phyloP scores from a whole-genome alignment of 305 asterid species.

The Fraxinus ornus region DNA sequence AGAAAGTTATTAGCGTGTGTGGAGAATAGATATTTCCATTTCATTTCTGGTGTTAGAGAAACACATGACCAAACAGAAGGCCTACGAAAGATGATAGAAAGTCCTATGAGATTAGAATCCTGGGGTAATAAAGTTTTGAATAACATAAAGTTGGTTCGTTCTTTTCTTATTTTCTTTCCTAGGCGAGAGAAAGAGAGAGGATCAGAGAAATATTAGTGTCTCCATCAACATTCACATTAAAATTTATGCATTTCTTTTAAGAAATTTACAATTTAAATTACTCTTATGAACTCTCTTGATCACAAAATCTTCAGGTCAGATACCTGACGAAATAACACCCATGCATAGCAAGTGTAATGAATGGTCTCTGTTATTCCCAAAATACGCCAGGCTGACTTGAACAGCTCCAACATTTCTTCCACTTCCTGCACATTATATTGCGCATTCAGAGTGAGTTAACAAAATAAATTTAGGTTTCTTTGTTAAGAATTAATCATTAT shows the following conservation, averaged over 20 bases:
- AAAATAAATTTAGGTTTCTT: not conserved
- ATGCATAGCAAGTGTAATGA: slow-evolving; percentile 87
- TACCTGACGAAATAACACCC: slow-evolving; percentile 98
- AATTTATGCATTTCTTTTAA: slow-evolving; percentile 6
- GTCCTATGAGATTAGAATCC: not conserved
- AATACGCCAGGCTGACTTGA: slow-evolving; percentile 91
- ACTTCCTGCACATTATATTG: slow-evolving; percentile 66
- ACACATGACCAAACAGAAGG: not conserved
- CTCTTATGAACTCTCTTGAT: slow-evolving; percentile 18
- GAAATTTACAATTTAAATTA: not conserved
- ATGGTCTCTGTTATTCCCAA: slow-evolving; percentile 95
- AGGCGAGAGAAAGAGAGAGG: not conserved
- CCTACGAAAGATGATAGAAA: not conserved
- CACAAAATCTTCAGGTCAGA: slow-evolving; percentile 19
- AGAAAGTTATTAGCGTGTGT: not conserved
- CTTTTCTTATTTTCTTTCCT: not conserved
- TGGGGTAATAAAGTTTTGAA: not conserved
- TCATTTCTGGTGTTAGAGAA: not conserved
- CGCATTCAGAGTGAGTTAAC: slow-evolving; percentile 1
- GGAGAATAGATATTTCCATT: not conserved
- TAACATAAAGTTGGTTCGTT: not conserved
- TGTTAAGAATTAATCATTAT: not conserved
- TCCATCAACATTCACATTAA: slow-evolving; percentile 16
- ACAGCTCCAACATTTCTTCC: slow-evolving; percentile 98
- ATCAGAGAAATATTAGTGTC: not conserved